A percentile compares a stretch with the other conserved stretches of the same genome.
Evolutionary conservation across 148 eudicot genomes (phyloP).

Genomic region (Polygonum aviculare): DNA sequence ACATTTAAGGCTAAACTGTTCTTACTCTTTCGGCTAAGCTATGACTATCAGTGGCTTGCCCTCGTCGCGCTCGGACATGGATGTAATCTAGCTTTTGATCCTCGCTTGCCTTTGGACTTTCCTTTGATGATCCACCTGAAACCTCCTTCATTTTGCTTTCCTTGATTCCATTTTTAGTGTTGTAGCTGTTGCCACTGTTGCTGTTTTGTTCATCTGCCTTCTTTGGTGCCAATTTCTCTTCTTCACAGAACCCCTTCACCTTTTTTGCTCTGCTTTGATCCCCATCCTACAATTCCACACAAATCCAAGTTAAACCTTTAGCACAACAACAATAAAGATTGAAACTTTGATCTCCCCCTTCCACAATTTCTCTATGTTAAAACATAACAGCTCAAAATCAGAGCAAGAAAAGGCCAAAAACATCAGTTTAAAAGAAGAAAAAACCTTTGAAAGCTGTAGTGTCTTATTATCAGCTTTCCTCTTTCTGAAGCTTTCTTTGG

Average conservation of each 20-base stretch:
- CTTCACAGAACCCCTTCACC: conserved; percentile 34
- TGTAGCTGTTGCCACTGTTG: background rate
- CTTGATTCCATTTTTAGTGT: conserved; percentile 15
- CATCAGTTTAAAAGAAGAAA: background rate
- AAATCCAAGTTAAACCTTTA: background rate
- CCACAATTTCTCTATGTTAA: background rate
- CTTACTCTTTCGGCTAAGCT: conserved; percentile 96
- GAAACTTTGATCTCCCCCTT: background rate
- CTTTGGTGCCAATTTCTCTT: conserved; percentile 43
- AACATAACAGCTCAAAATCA: background rate
- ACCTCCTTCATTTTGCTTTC: conserved; percentile 27
- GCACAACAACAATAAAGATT: background rate
- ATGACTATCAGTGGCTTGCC: conserved; percentile 99
- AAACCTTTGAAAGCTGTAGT: conserved; percentile 36
- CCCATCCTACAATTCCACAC: conserved; percentile 19
- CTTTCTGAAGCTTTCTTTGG: conserved; percentile 51
- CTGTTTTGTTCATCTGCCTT: conserved; percentile 12
- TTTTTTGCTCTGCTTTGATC: conserved; percentile 37
- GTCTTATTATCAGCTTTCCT: conserved; percentile 56
- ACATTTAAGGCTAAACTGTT: background rate
- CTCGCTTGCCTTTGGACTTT: conserved; percentile 22
- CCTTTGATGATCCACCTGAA: background rate
- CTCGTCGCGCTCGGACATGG: conserved; percentile 94
- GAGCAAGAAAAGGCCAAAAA: conserved; percentile 2
- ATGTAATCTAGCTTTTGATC: conserved; percentile 72